Evolutionary conservation across 2,329 filamentous ascomycete species (phyloP), one percentile per base, ranked within the genome.

Genomic region (Penicillium sp.): DNA sequence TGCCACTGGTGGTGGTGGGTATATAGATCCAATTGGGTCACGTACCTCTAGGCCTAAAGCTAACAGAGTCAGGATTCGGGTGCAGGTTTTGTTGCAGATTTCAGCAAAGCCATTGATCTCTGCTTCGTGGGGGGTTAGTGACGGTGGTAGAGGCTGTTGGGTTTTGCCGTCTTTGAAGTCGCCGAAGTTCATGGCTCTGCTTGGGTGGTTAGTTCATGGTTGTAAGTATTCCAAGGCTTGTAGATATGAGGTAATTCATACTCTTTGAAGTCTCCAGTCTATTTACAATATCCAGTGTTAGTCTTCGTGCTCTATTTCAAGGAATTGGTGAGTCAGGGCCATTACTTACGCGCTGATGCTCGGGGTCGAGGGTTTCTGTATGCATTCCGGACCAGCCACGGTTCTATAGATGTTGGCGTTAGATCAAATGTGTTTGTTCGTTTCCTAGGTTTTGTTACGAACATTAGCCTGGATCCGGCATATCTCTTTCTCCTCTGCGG

Each of bases 251-350:
- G 5, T 44, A 23, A 5, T 40, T 66, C 78, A 68, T 76, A 92
- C 90, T 96, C 91, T 81, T 96, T 96, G 66, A 91, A 91, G 70
- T 96, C 92, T 16, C 91, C 90, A 33, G 87, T 81, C 87, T 91
- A 62, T 38, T 19, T 33, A 39, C 15, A 51, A 34, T 54, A 25
- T 50, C 68, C 53, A 68, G 55, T 13, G 10, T 50, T 10, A 53
- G 57, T 59, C 53, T 36, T 23, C 43, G 33, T 45, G 29, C 31
- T 40, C 29, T 44, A 53, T 27, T n/a, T 11, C 21, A 23, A 16
- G 33, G 40, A 36, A 19, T 34, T 47, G 2, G 29, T 8, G 16
- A 23, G 13, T 23, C 3, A n/a, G 13, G 45, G 50, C 13, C 50
- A 13, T 59, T 46, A 72, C 76, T 68, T 80, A 89, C 90, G 74